Evolutionary conservation across 345 rosid genomes (phyloP), one percentile per base, ranked within the genome.

Genomic region (Ceriops decandra): DNA sequence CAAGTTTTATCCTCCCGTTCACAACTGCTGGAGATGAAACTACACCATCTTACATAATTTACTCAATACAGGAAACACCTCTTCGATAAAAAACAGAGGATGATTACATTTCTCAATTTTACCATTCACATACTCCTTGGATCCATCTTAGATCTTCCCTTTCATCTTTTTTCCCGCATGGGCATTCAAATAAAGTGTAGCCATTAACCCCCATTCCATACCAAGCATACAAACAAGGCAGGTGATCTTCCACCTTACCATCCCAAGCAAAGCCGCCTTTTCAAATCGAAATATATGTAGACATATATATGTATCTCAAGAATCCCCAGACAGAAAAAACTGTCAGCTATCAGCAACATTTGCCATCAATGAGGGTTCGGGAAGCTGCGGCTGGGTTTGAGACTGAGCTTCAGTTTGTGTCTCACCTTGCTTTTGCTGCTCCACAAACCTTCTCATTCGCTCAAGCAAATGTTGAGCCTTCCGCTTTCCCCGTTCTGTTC

Each of bases 401-500:
- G 85, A 52, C 64, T 68, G 73, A n/a, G 81, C 61, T 49, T 80
- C 85, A 4, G 72, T 62, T 68, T 76, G 84, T 15, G 73, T 70
- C 66, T 82, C 77, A 47, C 81, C 87, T 73, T 79, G 88, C 76
- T 88, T 82, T 79, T 87, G 89, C 77, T 87, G 92, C 74, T 91
- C 99, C 33, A 82, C 38, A 57, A 79, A 83, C 76, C 90, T 82
- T 82, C 74, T 87, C 72, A 95, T 84, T 9, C 95, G 93, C 52
- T 91, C 97, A 2, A 95, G 84, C 76, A 91, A 81, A 75, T 87
- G 97, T 4, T 85, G 88, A 80, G 99, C 99, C 79, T 95, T 95
- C 59, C 99, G 77, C 76, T 91, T 95, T 53, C 96, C 99, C 68
- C 99, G 81, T 63, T 91, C 96, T 0, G 99, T 95, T 52, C 99